Evolutionary conservation across 2,329 filamentous ascomycete genomes (phyloP), one percentile per base, ranked within the genome.

Genomic region (Monosporascus cannonballus): DNA sequence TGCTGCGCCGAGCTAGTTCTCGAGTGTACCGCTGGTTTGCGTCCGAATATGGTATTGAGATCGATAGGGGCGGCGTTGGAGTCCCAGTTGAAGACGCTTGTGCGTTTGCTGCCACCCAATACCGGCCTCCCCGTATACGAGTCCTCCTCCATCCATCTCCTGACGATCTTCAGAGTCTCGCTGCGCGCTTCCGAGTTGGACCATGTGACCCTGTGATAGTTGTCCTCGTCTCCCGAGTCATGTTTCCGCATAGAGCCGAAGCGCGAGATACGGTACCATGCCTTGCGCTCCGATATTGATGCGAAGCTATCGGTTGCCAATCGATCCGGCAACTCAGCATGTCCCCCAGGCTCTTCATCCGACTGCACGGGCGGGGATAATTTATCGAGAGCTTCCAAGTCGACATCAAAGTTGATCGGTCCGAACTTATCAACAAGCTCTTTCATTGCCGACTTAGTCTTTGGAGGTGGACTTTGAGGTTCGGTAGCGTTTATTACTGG

Each of bases 61-160:
- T 77, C 73, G 2, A 83, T 70, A 9, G 75, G 73, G 30, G 76
- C 72, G 0, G 76, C 74, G 18, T 73, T 72, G 15, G 76, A 76
- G 57, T 84, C 79, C 83, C 83, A 86, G 30, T 83, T 80, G 65
- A 86, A 86, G 58, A 80, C 74, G 36, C 73, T 75, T 53, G 73
- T 75, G 6, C 73, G 68, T 47, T 71, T 67, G 1, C 72, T 60
- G 24, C 73, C 74, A 7, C 74, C 76, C 9, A 79, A 66, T 1
- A 70, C 71, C 14, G 74, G 67, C 47, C 76, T 75, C 1, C 81
- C 79, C 2, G 77, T 72, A 27, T 81, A 78, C 0, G 80, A 79
- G 58, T 84, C 83, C 59, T 86, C 79, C 59, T 85, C 80, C 75
- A 86, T 83, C 84, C 84, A 87, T 25, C 81, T 75, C 25, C 79